phyloP scores from a whole-genome alignment of 345 rosid species.

The Brassica carinata region DNA sequence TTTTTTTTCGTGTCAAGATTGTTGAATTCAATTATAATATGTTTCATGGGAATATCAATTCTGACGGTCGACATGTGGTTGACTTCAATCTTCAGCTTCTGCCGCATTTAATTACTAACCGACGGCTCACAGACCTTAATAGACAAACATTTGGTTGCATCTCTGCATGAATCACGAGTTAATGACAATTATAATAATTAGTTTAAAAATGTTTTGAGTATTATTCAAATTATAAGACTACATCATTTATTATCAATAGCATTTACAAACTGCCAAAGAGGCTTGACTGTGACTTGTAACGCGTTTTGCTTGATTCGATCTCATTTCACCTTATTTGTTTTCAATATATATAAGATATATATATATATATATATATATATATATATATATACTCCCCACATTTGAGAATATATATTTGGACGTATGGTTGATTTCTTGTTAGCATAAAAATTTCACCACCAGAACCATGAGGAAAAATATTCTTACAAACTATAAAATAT shows the following conservation, averaged over 20 bases:
- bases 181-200: neutral
- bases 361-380: neutral
- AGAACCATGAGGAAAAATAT: neutral
- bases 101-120: conserved; percentile 9
- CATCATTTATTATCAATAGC: neutral
- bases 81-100: conserved; percentile 10
- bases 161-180: conserved; percentile 33
- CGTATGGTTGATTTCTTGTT: neutral
- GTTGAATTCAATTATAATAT: neutral
- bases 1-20: neutral
- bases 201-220: neutral
- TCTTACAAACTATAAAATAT: neutral
- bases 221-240: neutral
- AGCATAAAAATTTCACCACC: neutral
- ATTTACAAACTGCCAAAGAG: neutral
- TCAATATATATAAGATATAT: neutral
- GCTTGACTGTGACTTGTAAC: conserved; percentile 22
- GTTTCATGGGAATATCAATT: conserved; percentile 21
- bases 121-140: neutral
- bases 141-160: neutral
- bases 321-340: neutral
- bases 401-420: neutral
- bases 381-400: neutral
- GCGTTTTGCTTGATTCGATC: conserved; percentile 14
- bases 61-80: conserved; percentile 38